Evolutionary conservation across 106 monocot genomes (phyloP).

Genomic region (Platanthera guangdongensis): DNA sequence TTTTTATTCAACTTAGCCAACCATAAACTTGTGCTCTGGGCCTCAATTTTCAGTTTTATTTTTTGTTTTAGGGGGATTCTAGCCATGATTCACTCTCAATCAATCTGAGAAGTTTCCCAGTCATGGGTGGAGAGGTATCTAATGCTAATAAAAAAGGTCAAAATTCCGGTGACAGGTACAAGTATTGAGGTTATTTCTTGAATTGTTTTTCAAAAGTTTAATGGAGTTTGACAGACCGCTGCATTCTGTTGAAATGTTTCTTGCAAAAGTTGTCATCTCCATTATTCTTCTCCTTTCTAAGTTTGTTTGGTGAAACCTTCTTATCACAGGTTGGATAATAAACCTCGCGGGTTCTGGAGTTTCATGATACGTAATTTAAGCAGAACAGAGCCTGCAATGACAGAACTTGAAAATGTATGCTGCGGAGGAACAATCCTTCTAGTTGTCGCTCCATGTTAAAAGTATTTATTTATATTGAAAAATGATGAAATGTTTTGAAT

Average conservation of each 20-base stretch:
- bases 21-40: background rate
- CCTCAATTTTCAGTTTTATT: background rate
- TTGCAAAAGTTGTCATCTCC: background rate
- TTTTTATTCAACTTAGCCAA: background rate
- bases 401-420: slow-evolving; percentile 37
- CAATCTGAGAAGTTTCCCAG: slow-evolving; percentile 15
- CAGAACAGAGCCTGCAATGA: slow-evolving; percentile 24
- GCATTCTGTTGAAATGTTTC: background rate
- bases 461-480: background rate
- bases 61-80: slow-evolving; percentile 30
- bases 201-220: background rate
- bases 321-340: slow-evolving; percentile 24
- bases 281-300: background rate
- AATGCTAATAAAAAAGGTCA: slow-evolving; percentile 18
- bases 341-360: slow-evolving; percentile 61
- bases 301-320: slow-evolving; percentile 6
- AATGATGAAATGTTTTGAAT: too few species aligned
- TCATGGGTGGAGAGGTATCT: slow-evolving; percentile 12
- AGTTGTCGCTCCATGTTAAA: background rate
- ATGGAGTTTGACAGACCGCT: background rate
- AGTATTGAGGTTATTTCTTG: slow-evolving; percentile 7
- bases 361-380: slow-evolving; percentile 50
- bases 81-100: slow-evolving; percentile 22
- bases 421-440: background rate
- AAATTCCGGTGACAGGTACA: slow-evolving; percentile 35